Evolutionary conservation across 2,329 filamentous ascomycete species (phyloP), one percentile per base, ranked within the genome.

Genomic region (Talaromyces rugulosus): DNA sequence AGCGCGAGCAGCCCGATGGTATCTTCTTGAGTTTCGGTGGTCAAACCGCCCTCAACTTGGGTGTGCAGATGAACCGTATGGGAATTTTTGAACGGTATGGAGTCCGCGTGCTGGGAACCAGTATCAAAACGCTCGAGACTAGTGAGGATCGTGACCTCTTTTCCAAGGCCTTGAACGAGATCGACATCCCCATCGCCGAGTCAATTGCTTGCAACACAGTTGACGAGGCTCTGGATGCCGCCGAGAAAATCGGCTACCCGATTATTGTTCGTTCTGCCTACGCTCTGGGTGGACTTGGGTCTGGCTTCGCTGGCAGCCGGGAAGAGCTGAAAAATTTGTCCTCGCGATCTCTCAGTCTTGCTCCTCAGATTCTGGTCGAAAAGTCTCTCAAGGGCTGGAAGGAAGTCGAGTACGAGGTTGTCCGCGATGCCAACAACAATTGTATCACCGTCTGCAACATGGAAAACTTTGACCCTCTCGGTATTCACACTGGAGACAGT

Each of bases 361-460:
- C 94, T 2, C 94, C 95, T 56, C 95, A 99, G 78, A 97, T 99
- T 71, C 80, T 99, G 74, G 93, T 99, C 63, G 95, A 99, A 83
- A 98, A 98, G 81, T 96, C 92, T 58, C 87, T 99, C 69, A 98
- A 97, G 84, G 95, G 95, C 77, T 99, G 95, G 95, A 99, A 99
- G 81, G 95, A 99, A 79, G 89, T 97, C 57, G 95, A 99, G 78
- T 99, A 98, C 74, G 95, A 98, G 79, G 95, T 98, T 62, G 95
- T 98, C 65, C 91, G 95, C 70, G 95, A 99, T 77, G 94, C 92
- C 59, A 89, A 91, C 77, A 96, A 98, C 85, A 99, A 99, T 85
- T 98, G 95, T 77, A 98, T 98, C 72, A 98, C 94, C 3, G 94
- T 98, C 69, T 98, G 94, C 84, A 98, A 96, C 82, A 96, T 96